Evolutionary conservation across 2,329 filamentous ascomycete species (phyloP), one percentile per base, ranked within the genome.

Genomic region (Didymella glomerata): DNA sequence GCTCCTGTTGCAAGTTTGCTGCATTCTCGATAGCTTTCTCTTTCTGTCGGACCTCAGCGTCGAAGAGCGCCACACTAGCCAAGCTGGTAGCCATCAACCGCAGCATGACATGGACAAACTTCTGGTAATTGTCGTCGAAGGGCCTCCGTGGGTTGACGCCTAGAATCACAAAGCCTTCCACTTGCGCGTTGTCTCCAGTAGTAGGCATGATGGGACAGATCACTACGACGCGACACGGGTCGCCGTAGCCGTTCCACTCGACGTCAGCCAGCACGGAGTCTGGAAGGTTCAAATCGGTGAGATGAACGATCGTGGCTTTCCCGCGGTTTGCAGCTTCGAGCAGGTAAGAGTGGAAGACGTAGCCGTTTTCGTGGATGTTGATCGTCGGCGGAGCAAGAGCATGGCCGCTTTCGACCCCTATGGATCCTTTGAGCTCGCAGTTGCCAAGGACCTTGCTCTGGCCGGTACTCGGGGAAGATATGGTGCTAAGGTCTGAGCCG

Each of bases 121-220:
- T 62, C 32, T 74, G 68, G 46, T 80, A 80, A 10, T 77, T 73
- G 18, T 73, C 68, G 36, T 79, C 75, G 41, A 76, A 78, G 0
- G 76, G 73, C 18, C 73, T 67, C 2, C 76, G 68, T 4, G 78
- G 77, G 46, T 78, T 79, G 1, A 79, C 51, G 0, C 77, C 79
- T 14, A 79, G 57, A 2, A 81, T 66, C 6, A 81, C 48, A 25
- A 81, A 76, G 0, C 77, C 79, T 34, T 79, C 67, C 2, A 77
- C 66, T 24, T 77, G 73, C 13, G 27, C 59, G 28, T 58, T 64
- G 14, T 71, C 68, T 5, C 68, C 69, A 3, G 67, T 73, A 0
- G 76, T 75, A 2, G 74, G 74, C 13, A 68, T 69, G 32, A 81
- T 72, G 0, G 79, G 77, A 20, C 72, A 73, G 1, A 80, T 66